phyloP scores from a whole-genome alignment of 2,329 filamentous ascomycete species.

The Fusarium dimerum region DNA sequence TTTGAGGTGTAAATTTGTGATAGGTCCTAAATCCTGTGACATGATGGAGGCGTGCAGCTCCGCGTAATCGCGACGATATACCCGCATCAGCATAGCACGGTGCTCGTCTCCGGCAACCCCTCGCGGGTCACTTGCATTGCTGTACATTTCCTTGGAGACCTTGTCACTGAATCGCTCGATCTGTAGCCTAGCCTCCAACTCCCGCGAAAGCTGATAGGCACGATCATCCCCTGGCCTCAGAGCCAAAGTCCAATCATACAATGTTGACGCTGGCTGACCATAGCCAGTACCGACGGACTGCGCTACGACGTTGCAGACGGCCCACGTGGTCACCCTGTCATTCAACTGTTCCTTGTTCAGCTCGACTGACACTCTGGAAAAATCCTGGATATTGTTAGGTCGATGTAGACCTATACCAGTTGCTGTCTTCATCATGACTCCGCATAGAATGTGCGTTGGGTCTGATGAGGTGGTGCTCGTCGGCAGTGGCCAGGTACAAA shows the following conservation, averaged over 20 bases:
- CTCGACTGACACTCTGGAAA: constrained; percentile 73
- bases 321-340: constrained; percentile 79
- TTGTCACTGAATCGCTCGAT: constrained; percentile 78
- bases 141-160: constrained; percentile 77
- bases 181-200: constrained; percentile 67
- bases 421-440: constrained; percentile 84
- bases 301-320: constrained; percentile 81
- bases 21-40: constrained; percentile 58
- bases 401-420: constrained; percentile 82
- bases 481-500: constrained; percentile 81
- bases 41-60: constrained; percentile 64
- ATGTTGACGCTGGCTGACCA: constrained; percentile 75
- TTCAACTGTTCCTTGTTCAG: constrained; percentile 77
- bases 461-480: constrained; percentile 80
- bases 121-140: constrained; percentile 71
- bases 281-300: constrained; percentile 83
- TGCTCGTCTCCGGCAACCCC: constrained; percentile 69
- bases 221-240: constrained; percentile 60
- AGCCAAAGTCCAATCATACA: constrained; percentile 74
- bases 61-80: constrained; percentile 65
- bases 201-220: constrained; percentile 58
- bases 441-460: constrained; percentile 78
- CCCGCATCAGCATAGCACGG: constrained; percentile 65
- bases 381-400: constrained; percentile 80
- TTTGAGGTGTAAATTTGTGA: constrained; percentile 67